phyloP scores from a whole-genome alignment of 305 asterid species.

The Fraxinus greggii region DNA sequence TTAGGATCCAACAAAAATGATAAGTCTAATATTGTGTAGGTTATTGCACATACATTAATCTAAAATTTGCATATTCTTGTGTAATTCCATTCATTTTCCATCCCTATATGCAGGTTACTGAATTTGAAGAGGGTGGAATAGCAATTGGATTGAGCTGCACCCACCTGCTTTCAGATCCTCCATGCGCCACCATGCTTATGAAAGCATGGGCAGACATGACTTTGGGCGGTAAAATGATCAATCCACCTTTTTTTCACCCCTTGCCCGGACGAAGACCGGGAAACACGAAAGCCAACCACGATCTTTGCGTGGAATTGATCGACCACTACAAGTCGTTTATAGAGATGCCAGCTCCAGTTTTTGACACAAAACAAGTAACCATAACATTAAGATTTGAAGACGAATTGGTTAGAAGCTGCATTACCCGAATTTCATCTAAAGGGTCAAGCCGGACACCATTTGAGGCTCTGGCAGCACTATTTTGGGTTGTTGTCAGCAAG shows the following conservation, averaged over 20 bases:
- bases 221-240: slow-evolving; percentile 26
- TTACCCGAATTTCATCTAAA: not conserved
- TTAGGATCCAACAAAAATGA: not conserved
- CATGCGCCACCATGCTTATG: slow-evolving; percentile 42
- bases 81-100: not conserved
- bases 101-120: slow-evolving; percentile 39
- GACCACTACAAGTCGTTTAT: slow-evolving; percentile 36
- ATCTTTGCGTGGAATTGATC: slow-evolving; percentile 20
- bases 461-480: slow-evolving; percentile 42
- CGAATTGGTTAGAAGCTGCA: slow-evolving; percentile 34
- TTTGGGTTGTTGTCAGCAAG: slow-evolving; percentile 48
- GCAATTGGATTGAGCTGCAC: slow-evolving; percentile 63
- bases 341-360: slow-evolving; percentile 9
- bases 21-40: not conserved
- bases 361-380: slow-evolving; percentile 25
- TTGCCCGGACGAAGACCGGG: slow-evolving; percentile 30
- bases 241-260: slow-evolving; percentile 43
- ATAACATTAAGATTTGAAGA: slow-evolving; percentile 38
- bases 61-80: not conserved
- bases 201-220: slow-evolving; percentile 59
- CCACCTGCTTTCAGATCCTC: slow-evolving; percentile 53
- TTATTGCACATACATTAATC: not conserved
- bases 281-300: slow-evolving; percentile 4
- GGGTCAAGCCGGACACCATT: slow-evolving; percentile 32
- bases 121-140: slow-evolving; percentile 55